Percentiles rank a stretch among this genome's conserved stretches.
These are phyloP conservation scores for Exobasidium cylindrosporum DNA, from an alignment of 1,284 basidiomycete species.

Conservation along the genomic window DNA sequence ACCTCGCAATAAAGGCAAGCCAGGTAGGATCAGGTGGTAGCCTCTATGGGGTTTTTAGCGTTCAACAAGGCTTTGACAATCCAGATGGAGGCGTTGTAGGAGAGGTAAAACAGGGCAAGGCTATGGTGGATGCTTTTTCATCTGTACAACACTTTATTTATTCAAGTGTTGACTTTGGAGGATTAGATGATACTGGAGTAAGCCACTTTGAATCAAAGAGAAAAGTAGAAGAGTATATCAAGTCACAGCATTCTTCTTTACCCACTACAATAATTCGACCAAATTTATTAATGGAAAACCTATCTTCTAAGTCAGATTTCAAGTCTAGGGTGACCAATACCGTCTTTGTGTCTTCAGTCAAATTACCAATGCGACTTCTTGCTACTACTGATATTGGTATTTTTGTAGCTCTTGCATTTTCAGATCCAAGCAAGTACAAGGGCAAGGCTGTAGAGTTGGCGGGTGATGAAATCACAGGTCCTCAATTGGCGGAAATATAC, in stretches of 20 bases:
- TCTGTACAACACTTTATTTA: constrained; percentile 4
- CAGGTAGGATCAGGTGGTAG: no score
- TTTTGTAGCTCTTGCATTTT: constrained; percentile 3
- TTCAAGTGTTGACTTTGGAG: not conserved
- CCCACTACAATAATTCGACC: constrained; percentile 2
- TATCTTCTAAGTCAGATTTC: not conserved
- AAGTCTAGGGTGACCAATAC: not conserved
- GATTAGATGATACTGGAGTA: not conserved
- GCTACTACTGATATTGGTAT: constrained; percentile 5
- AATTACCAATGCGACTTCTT: not conserved
- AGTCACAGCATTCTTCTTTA: not conserved
- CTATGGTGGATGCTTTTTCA: not conserved
- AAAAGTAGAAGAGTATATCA: constrained; percentile 1
- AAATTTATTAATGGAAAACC: constrained; percentile 4
- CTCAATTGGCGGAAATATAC: not conserved
- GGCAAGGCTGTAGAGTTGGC: not conserved
- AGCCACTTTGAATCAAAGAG: constrained; percentile 4
- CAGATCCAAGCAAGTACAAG: not conserved
- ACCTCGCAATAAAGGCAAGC: no score
- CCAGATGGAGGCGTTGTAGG: not conserved
- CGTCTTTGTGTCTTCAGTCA: not conserved
- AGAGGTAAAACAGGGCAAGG: not conserved
- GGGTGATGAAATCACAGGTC: not conserved
- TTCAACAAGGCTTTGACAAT: not conserved
- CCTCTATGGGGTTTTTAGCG: constrained; percentile 10